These are phyloP conservation scores for Neonectria hederae DNA, from an alignment of 2,329 filamentous ascomycete species.

Conservation along the genomic window DNA sequence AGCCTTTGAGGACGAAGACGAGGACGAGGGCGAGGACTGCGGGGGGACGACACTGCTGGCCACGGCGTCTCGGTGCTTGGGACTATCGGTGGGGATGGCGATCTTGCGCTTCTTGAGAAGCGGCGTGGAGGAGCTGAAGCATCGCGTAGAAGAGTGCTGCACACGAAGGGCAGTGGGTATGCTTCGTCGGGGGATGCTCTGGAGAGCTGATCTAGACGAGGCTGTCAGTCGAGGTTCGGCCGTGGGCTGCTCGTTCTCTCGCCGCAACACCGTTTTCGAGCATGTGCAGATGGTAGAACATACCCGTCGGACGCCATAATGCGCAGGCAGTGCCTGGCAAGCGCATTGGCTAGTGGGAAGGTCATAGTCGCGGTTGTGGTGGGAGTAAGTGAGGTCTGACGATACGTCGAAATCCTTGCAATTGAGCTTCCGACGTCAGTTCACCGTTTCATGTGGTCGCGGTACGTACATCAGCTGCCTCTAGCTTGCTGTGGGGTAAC, in stretches of 20 bases:
- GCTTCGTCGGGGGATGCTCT: constrained; percentile 23
- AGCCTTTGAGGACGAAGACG: constrained; percentile 33
- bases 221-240: constrained; percentile 24
- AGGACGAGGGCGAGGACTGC: constrained; percentile 4
- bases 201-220: constrained; percentile 27
- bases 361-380: constrained; percentile 28
- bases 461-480: constrained; percentile 11
- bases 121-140: constrained; percentile 43
- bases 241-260: neutral
- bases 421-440: constrained; percentile 38
- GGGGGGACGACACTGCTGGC: constrained; percentile 31
- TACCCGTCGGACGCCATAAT: constrained; percentile 41
- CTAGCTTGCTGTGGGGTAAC: neutral
- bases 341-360: constrained; percentile 38
- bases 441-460: constrained; percentile 16
- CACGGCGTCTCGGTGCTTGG: constrained; percentile 32
- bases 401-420: constrained; percentile 33
- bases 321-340: constrained; percentile 34
- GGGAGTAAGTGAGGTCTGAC: neutral
- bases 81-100: constrained; percentile 44
- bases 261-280: neutral
- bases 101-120: constrained; percentile 53
- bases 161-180: neutral
- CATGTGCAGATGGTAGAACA: neutral
- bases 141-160: constrained; percentile 29